phyloP scores from a whole-genome alignment of 129 eudicot species.

The Helichrysum umbraculigerum region DNA sequence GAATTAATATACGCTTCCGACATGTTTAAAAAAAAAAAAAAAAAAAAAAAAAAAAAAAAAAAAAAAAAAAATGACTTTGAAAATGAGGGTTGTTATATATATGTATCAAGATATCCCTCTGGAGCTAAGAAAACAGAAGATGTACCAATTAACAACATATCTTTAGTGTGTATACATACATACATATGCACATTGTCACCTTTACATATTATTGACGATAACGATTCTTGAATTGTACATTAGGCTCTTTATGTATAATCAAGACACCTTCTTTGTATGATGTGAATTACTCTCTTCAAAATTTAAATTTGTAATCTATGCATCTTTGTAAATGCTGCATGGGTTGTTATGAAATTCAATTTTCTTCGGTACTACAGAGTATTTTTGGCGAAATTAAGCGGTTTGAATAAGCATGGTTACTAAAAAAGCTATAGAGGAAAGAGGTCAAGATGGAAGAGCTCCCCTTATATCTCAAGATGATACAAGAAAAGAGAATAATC shows the following conservation, averaged over 20 bases:
- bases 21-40: too few relatives aligned
- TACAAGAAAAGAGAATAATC: constrained; percentile 33
- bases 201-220: background rate
- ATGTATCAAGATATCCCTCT: too few relatives aligned
- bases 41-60: too few relatives aligned
- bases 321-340: background rate
- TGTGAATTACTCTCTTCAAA: background rate
- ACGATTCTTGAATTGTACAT: too few relatives aligned
- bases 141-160: background rate
- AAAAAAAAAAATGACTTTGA: too few relatives aligned
- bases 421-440: constrained; percentile 26
- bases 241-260: too few relatives aligned
- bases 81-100: too few relatives aligned
- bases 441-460: constrained; percentile 36
- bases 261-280: too few relatives aligned
- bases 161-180: background rate
- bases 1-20: too few relatives aligned
- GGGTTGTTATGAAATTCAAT: background rate
- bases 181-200: background rate
- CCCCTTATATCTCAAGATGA: constrained; percentile 34
- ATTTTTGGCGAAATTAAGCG: background rate
- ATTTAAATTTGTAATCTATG: background rate
- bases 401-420: constrained; percentile 26
- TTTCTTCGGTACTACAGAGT: background rate
- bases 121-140: background rate